Evolutionary conservation across 164 flowering plant genomes (phyloP), one percentile per base, ranked within the genome.

Genomic region (Tetracentron sinense): DNA sequence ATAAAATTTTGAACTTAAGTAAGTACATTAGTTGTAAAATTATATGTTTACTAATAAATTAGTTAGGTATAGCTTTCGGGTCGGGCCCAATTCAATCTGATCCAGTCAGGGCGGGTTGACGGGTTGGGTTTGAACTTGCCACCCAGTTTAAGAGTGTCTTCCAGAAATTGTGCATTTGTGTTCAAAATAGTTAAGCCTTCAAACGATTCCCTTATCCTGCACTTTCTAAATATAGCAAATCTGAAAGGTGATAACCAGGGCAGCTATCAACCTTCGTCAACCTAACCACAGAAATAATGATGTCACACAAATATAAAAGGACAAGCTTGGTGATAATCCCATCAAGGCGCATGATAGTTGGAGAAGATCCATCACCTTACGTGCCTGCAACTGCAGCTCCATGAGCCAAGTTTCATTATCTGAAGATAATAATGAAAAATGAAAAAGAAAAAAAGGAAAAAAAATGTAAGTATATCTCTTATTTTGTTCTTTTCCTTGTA

Each of bases 371-470:
- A 72, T 65, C 63, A 20, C 44, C 55, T 66, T n/a, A 68, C 69
- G 70, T 71, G 77, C 76, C 77, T 67, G 58, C 58, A 62, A 63
- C 54, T 57, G 66, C 66, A 62, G 63, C 48, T 55, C 56, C 56
- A 30, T 23, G 26, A 33, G 69, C 58, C 70, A 69, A 56, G 50
- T 52, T 57, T 67, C 77, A 44, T 60, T 42, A 44, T 52, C 26
- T 21, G 25, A 7, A 29, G 53, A 61, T 56, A 56, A 64, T 52
- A 56, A 30, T 42, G 19, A 56, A 60, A 54, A 23, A 15, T 4
- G 52, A 6, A 27, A 27, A 35, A 25, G 31, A 23, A 26, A 4
- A 58, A 47, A 50, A 25, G 21, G 4, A 28, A n/a, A 14, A 12
- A 62, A 38, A 12, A 28, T 46, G 57, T 42, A 29, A 54, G 53